Percentiles rank a stretch among this genome's conserved stretches.
These are phyloP conservation scores for Dryas drummondii DNA, from an alignment of 306 rosid genomes.

Conservation along the genomic window DNA sequence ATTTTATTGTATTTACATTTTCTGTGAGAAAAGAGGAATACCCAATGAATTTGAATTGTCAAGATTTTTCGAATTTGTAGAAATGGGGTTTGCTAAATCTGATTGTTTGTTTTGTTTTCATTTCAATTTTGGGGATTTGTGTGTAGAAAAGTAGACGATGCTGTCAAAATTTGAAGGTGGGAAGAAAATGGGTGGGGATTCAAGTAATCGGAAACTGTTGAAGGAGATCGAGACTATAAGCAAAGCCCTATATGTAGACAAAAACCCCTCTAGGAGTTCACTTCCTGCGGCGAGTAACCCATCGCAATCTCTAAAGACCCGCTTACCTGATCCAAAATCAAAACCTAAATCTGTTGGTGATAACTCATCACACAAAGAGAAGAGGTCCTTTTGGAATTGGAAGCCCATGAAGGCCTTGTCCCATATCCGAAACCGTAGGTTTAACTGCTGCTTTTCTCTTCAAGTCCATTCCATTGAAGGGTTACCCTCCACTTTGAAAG, in stretches of 20 bases:
- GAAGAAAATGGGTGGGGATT: conserved; percentile 57
- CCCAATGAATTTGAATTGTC: conserved; percentile 6
- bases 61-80: not conserved
- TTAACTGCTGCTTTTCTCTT: conserved; percentile 77
- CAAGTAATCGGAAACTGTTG: conserved; percentile 51
- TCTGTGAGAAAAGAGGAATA: not conserved
- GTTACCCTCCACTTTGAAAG: conserved; percentile 53
- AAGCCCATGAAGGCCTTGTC: conserved; percentile 66
- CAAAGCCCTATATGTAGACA: conserved; percentile 46
- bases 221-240: conserved; percentile 65
- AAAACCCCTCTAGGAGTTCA: conserved; percentile 39
- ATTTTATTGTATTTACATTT: not conserved
- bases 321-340: conserved; percentile 37
- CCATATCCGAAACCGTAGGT: conserved; percentile 53
- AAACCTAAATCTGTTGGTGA: conserved; percentile 41
- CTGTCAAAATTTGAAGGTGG: conserved; percentile 50
- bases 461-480: conserved; percentile 75
- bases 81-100: conserved; percentile 20
- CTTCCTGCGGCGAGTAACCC: conserved; percentile 24
- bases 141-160: conserved; percentile 40
- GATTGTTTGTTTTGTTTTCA: conserved; percentile 12
- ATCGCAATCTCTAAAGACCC: conserved; percentile 33
- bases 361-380: conserved; percentile 57
- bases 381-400: conserved; percentile 90
- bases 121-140: conserved; percentile 11